Percentiles rank a stretch among this genome's conserved stretches.
These are phyloP conservation scores for Helminthosporium solani DNA, from an alignment of 2,329 filamentous ascomycete species.

Conservation along the genomic window DNA sequence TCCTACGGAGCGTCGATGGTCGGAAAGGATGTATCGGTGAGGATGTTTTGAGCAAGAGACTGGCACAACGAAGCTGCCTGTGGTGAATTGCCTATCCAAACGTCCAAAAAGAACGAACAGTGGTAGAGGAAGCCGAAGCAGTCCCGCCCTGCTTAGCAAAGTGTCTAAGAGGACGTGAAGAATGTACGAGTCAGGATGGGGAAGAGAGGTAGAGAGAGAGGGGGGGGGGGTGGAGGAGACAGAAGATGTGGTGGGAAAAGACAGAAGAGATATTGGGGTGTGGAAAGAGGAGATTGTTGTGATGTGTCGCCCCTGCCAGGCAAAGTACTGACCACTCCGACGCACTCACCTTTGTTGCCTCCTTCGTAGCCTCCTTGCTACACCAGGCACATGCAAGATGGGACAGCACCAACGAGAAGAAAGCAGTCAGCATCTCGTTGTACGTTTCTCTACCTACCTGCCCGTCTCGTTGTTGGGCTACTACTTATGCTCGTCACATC, in stretches of 20 bases:
- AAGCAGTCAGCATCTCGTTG: neutral
- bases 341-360: neutral
- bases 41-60: conserved; percentile 1
- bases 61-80: neutral
- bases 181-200: conserved; percentile 16
- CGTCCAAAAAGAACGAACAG: conserved; percentile 3
- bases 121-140: neutral
- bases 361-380: neutral
- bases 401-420: neutral
- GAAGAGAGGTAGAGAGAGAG: conserved; percentile 7
- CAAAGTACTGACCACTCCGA: neutral
- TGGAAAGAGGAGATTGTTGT: neutral
- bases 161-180: conserved; percentile 10
- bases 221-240: neutral
- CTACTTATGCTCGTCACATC: neutral
- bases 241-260: neutral
- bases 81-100: conserved; percentile 7
- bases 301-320: neutral
- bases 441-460: conserved; percentile 7
- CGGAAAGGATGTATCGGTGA: conserved; percentile 7
- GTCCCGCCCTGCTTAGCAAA: conserved; percentile 6
- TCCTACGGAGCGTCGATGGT: neutral
- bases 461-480: neutral
- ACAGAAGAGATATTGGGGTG: too few relatives aligned
- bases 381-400: neutral